Base-by-base conservation (phyloP, 768 basidiomycete species). In the Hericium rajendrae region DNA sequence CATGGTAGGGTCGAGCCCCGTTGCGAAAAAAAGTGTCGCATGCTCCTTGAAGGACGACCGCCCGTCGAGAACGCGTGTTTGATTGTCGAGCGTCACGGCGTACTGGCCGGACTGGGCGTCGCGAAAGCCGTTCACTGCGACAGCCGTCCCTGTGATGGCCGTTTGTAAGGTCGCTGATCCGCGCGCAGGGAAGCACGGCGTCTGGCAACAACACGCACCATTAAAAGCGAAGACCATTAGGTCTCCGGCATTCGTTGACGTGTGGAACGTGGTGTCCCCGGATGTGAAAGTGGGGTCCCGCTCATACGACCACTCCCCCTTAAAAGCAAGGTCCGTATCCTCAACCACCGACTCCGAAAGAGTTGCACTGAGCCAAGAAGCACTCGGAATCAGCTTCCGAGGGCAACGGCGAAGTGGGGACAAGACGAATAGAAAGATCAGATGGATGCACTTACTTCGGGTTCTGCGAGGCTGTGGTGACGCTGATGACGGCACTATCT, bases 11-110 rank as follows among this genome's bases (percentile, higher is more conserved):
- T 88, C 74, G 48, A 91, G 76, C 16, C 80, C 81, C 18, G 81
- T 80, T 40, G 79, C 76, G 62, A 78, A 84, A 66, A 83, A 91
- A 11, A 91, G 73, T 4, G 88, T 71, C 11, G 81, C 73, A 49
- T 75, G 67, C 28, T 78, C 70, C 39, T 71, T 75, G 65, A 79
- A 84, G 0, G 82, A 81, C 4, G 84, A 79, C 55, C 69, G 69
- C 2, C 77, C 80, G 32, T 78, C 79, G 53, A 82, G 70, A 2
- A 62, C 69, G 37, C 78, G 74, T 38, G 75, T 78, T 20, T 70
- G 68, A 56, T 80, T 74, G 61, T 83, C 81, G 8, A 83, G 78
- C 26, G 67, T 73, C 55, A 87, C 80, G 38, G 80, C 74, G 64
- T 81, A 91, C 43, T 72, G 73, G 54, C 86, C 86, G 2, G 80